phyloP scores from a whole-genome alignment of 2,329 filamentous ascomycete genomes.

The Fusarium sp. region DNA sequence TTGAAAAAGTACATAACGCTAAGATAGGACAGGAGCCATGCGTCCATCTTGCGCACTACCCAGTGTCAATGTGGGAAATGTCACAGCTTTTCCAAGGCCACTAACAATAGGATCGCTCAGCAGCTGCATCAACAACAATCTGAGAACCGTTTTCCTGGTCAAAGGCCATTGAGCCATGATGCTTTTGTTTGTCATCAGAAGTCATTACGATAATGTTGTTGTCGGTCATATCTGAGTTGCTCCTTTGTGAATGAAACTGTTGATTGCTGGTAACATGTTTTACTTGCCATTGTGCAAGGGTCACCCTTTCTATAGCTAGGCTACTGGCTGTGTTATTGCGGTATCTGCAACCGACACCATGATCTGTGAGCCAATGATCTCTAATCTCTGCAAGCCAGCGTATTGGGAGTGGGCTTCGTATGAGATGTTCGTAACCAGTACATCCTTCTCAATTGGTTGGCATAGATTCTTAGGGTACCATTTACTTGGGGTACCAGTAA shows the following conservation, averaged over 20 bases:
- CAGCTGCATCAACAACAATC: not conserved
- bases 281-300: not conserved
- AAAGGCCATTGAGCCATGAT: not conserved
- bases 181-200: not conserved
- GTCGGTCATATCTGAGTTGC: not conserved
- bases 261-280: not conserved
- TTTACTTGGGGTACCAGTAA: not conserved
- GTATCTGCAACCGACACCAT: not conserved
- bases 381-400: no score
- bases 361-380: not conserved
- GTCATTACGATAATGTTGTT: not conserved
- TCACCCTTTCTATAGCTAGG: not conserved
- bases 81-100: no score
- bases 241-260: not conserved
- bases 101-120: not conserved
- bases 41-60: constrained; percentile 1
- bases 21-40: constrained; percentile 4
- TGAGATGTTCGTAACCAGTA: not conserved
- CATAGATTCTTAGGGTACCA: not conserved
- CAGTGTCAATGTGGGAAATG: not conserved
- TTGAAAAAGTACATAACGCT: constrained; percentile 8
- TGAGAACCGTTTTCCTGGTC: not conserved
- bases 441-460: not conserved
- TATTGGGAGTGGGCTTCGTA: not conserved
- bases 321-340: not conserved